These are phyloP conservation scores for Luffa acutangula DNA, from an alignment of 306 rosid genomes.

Conservation along the genomic window DNA sequence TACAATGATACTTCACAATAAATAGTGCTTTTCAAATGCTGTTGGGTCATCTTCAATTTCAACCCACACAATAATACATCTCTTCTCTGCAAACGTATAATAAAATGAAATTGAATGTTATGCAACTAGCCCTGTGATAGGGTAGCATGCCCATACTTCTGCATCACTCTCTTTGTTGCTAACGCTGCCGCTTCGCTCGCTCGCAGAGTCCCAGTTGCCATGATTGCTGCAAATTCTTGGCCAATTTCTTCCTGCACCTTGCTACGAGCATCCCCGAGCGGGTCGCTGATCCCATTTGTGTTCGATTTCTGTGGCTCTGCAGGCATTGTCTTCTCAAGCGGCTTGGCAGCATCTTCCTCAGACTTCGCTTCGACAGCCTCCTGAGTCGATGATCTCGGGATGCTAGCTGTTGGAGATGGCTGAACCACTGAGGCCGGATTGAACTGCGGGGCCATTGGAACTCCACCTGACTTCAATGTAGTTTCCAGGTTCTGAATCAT, in stretches of 20 bases:
- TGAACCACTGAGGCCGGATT: conserved; percentile 27
- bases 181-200: conserved; percentile 96
- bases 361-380: not conserved
- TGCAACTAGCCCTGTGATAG: conserved; percentile 32
- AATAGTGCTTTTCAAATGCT: not conserved
- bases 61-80: not conserved
- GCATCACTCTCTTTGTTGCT: conserved; percentile 87
- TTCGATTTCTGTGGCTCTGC: conserved; percentile 9
- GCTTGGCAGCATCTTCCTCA: conserved; percentile 12
- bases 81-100: not conserved
- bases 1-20: not conserved
- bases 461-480: conserved; percentile 67
- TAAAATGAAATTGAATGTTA: not conserved
- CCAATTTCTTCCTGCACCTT: conserved; percentile 84
- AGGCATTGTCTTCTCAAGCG: conserved; percentile 12
- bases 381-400: conserved; percentile 9
- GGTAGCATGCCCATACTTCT: conserved; percentile 46
- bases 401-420: conserved; percentile 1
- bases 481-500: conserved; percentile 84
- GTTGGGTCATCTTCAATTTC: not conserved
- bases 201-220: conserved; percentile 82
- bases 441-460: conserved; percentile 78
- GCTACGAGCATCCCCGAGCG: conserved; percentile 67
- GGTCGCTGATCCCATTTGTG: conserved; percentile 33
- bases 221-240: conserved; percentile 66